Evolutionary conservation across 345 rosid genomes (phyloP).

Genomic region (Schrenkiella parvula): DNA sequence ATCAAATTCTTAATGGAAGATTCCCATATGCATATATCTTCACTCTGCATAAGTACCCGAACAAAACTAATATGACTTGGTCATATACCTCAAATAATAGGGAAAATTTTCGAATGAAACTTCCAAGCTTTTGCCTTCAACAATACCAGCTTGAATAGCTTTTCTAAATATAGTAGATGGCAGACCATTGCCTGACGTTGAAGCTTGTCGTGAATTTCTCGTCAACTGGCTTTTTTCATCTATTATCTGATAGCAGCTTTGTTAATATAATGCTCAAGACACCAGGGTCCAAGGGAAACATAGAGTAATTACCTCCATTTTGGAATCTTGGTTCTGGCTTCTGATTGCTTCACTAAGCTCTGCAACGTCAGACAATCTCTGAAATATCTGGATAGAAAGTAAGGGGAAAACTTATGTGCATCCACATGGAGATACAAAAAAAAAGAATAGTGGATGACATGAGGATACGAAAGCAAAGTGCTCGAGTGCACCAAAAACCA

Average conservation of each 20-base stretch:
- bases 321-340: slow-evolving; percentile 57
- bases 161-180: slow-evolving; percentile 59
- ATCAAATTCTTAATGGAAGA: not conserved
- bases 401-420: slow-evolving; percentile 1
- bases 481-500: slow-evolving; percentile 54
- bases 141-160: slow-evolving; percentile 63
- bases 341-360: slow-evolving; percentile 47
- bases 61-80: slow-evolving; percentile 4
- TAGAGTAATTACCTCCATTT: slow-evolving; percentile 63
- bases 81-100: slow-evolving; percentile 71
- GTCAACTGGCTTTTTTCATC: slow-evolving; percentile 65
- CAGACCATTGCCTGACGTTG: slow-evolving; percentile 50
- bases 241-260: slow-evolving; percentile 62
- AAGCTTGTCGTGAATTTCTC: slow-evolving; percentile 57
- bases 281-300: slow-evolving; percentile 57
- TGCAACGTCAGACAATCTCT: slow-evolving; percentile 51
- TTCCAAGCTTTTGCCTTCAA: slow-evolving; percentile 64
- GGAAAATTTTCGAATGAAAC: slow-evolving; percentile 85
- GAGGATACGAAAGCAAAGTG: slow-evolving; percentile 89
- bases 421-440: not conserved
- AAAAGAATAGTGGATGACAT: not conserved
- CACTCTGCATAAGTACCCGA: not conserved
- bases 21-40: not conserved
- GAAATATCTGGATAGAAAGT: slow-evolving; percentile 52
- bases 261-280: slow-evolving; percentile 27